These are phyloP conservation scores for Pinus taeda DNA, from an alignment of 75 land plant genomes.

Conservation along the genomic window DNA sequence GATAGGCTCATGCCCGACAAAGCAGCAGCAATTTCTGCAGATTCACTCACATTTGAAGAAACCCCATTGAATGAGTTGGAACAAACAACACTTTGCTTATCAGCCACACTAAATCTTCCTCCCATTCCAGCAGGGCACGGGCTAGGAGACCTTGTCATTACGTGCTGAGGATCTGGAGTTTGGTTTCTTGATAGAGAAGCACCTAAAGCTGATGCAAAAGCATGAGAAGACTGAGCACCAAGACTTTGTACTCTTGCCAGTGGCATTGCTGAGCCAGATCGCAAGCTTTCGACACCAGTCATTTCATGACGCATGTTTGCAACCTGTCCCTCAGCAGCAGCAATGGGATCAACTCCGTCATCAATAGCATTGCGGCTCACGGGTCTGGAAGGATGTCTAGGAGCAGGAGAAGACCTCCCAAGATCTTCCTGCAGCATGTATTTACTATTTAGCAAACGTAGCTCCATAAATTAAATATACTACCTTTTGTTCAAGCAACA, in stretches of 20 bases:
- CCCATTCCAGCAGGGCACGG: constrained; percentile 55
- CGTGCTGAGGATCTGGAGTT: constrained; percentile 55
- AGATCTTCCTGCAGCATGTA: constrained; percentile 66
- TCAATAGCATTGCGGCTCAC: constrained; percentile 77
- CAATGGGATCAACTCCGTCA: constrained; percentile 34
- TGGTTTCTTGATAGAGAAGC: constrained; percentile 51
- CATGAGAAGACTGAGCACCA: constrained; percentile 29
- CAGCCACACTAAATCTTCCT: constrained; percentile 21
- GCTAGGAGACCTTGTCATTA: constrained; percentile 40
- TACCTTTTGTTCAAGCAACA: neutral
- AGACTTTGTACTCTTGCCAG: constrained; percentile 14
- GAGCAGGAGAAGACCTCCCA: constrained; percentile 52
- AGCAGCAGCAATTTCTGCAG: neutral
- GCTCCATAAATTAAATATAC: neutral
- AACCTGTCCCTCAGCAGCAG: constrained; percentile 43
- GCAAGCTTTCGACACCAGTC: constrained; percentile 15
- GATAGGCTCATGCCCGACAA: constrained; percentile 12
- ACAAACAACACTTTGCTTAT: constrained; percentile 35
- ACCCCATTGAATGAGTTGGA: constrained; percentile 36
- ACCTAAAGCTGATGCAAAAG: constrained; percentile 58
- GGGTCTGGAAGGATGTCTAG: constrained; percentile 68
- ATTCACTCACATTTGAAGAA: constrained; percentile 23
- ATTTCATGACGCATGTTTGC: constrained; percentile 49
- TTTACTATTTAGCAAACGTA: neutral
- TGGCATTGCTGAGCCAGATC: constrained; percentile 25